Evolutionary conservation across 1,284 basidiomycete genomes (phyloP).

Genomic region (Ustilago vetiveriae): DNA sequence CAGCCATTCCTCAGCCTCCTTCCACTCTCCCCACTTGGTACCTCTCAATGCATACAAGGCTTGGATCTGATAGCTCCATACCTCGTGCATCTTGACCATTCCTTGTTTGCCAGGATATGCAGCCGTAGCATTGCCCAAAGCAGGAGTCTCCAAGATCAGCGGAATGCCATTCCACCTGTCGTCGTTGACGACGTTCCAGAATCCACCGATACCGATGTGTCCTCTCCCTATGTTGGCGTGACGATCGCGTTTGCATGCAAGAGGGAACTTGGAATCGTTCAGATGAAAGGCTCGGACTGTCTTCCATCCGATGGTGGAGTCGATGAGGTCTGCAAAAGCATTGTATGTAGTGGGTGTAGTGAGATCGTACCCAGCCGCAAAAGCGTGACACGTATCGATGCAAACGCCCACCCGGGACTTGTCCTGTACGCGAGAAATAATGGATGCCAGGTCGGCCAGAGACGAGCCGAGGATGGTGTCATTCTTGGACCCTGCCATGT

Average conservation of each 20-base stretch:
- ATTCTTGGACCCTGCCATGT: constrained; percentile 76
- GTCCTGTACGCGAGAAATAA: constrained; percentile 77
- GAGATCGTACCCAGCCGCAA: constrained; percentile 84
- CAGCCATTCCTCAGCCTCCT: constrained; percentile 23
- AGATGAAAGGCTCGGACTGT: constrained; percentile 81
- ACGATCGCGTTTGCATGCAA: constrained; percentile 77
- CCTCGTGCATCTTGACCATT: constrained; percentile 68
- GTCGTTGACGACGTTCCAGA: constrained; percentile 77
- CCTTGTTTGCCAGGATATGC: constrained; percentile 27
- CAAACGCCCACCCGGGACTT: constrained; percentile 82
- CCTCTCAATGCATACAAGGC: constrained; percentile 69
- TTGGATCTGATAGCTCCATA: constrained; percentile 73
- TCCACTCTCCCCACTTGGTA: constrained; percentile 40
- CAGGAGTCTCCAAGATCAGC: constrained; percentile 82
- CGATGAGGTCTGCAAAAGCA: constrained; percentile 72
- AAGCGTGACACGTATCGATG: constrained; percentile 87
- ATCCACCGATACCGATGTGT: constrained; percentile 74
- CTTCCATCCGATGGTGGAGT: constrained; percentile 75
- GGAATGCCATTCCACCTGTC: constrained; percentile 77
- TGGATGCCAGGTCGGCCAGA: constrained; percentile 76
- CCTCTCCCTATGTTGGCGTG: constrained; percentile 88
- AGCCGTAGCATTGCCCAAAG: constrained; percentile 15
- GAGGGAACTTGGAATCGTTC: constrained; percentile 80
- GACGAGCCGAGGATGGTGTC: constrained; percentile 81
- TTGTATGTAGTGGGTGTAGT: constrained; percentile 71